Evolutionary conservation across 106 monocot genomes (phyloP).

Genomic region (Acorus calamus): DNA sequence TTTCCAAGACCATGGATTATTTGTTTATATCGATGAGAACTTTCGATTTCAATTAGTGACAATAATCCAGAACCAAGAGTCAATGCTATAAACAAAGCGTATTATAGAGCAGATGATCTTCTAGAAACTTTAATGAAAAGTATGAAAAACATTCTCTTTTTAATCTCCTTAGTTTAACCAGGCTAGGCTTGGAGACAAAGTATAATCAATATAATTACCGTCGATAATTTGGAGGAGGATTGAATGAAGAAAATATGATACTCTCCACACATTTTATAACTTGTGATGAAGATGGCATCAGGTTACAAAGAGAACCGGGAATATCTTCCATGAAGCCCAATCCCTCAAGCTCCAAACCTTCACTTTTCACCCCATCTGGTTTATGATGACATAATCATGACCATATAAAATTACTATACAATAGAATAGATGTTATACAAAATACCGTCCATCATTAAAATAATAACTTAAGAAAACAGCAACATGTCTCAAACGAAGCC

Average conservation of each 20-base stretch:
- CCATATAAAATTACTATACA: background rate
- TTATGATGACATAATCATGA: background rate
- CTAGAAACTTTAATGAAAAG: too few species aligned
- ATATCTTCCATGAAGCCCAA: constrained; percentile 80
- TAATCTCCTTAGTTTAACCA: background rate
- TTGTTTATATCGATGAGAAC: too few species aligned
- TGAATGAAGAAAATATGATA: constrained; percentile 88
- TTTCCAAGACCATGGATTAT: too few species aligned
- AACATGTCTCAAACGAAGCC: too few species aligned
- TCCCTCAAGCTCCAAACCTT: constrained; percentile 59
- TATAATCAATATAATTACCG: constrained; percentile 30
- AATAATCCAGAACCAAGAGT: too few species aligned
- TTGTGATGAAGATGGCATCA: constrained; percentile 28
- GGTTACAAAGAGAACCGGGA: constrained; percentile 42
- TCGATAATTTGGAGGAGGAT: constrained; percentile 93
- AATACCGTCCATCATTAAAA: background rate
- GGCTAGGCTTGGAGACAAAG: background rate
- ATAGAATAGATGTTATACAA: background rate
- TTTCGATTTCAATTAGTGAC: too few species aligned
- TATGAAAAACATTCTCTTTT: too few species aligned
- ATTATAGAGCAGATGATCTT: too few species aligned
- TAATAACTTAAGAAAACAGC: too few species aligned
- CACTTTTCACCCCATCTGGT: constrained; percentile 49
- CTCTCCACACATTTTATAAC: constrained; percentile 69
- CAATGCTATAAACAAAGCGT: too few species aligned